Evolutionary conservation across 2,329 filamentous ascomycete species (phyloP), one percentile per base, ranked within the genome.

Genomic region (Coniochaeta sp.): DNA sequence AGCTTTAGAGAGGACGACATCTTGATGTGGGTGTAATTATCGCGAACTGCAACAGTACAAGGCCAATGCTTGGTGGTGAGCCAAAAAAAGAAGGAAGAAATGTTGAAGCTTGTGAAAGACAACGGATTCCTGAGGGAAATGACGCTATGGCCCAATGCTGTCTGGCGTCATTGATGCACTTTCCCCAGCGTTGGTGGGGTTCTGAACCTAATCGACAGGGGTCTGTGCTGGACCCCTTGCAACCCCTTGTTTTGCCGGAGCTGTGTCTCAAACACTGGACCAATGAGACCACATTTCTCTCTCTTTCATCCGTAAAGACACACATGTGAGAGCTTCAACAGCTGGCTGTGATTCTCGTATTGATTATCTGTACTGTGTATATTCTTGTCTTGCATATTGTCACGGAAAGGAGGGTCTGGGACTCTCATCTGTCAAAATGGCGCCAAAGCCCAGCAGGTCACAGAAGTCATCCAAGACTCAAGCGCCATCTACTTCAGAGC

Each of bases 351-450:
- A 42, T 26, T n/a, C n/a, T 13, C 13, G 18, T n/a, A n/a, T 7
- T 42, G 18, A 14, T 20, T 38, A n/a, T 33, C 6, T 10, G 4
- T 40, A 5, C 4, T 26, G 12, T 42, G 13, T 26, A 8, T 42
- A 24, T 42, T 5, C 10, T 26, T 14, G 38, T 22, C 20, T 45
- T 27, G n/a, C 22, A 30, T 18, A 31, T 31, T 7, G 4, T 18
- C 26, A 8, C n/a, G 45, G 24, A 5, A 14, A 48, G 24, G 38
- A 14, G 45, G 5, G 45, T 48, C 26, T 30, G 26, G 24, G 18
- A 30, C 45, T 48, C 45, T 28, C 42, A n/a, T 16, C 48, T 12
- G 47, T 53, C 54, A 50, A 35, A 27, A 79, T 63, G 62, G 55
- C 61, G 35, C 56, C 61, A 16, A 58, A 58, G 50, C 46, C 31